These are phyloP conservation scores for Lotmaria passim DNA, from an alignment of 208 protist genomes.

Conservation along the genomic window DNA sequence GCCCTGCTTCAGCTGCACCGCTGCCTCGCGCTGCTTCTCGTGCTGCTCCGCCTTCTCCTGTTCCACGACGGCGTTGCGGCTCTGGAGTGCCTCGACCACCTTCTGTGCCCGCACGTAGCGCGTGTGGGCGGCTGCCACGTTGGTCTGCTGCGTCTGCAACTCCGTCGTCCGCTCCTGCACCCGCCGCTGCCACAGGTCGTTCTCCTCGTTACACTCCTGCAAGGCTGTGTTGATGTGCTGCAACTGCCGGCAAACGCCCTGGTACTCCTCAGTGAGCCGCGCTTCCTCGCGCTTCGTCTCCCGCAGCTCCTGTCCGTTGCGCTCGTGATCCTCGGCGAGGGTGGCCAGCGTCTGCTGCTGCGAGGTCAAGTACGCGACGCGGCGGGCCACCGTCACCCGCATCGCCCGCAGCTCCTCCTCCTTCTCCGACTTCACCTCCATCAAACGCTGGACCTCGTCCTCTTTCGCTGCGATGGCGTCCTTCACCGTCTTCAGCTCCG, in stretches of 20 bases:
- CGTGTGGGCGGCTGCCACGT: constrained; percentile 47
- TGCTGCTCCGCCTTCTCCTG: constrained; percentile 63
- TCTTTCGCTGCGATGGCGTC: constrained; percentile 55
- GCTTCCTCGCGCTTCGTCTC: constrained; percentile 47
- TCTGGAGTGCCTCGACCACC: constrained; percentile 69
- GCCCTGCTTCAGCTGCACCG: constrained; percentile 46
- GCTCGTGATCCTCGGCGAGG: constrained; percentile 59
- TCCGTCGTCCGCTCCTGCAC: constrained; percentile 62
- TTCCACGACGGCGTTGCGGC: constrained; percentile 69
- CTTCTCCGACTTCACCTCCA: constrained; percentile 66
- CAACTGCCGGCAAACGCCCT: constrained; percentile 73
- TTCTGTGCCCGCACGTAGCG: constrained; percentile 58
- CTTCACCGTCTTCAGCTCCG: constrained; percentile 49
- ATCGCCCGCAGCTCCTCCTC: constrained; percentile 82
- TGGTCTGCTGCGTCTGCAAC: constrained; percentile 68
- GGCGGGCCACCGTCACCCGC: constrained; percentile 60
- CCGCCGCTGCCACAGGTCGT: constrained; percentile 70
- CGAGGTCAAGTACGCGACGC: constrained; percentile 36
- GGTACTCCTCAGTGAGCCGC: constrained; percentile 79
- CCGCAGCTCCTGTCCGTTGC: constrained; percentile 55
- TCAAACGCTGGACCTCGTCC: constrained; percentile 61
- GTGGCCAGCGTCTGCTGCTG: constrained; percentile 60
- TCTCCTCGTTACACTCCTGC: constrained; percentile 91
- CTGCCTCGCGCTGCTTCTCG: constrained; percentile 44
- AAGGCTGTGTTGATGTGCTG: constrained; percentile 84